phyloP scores from a whole-genome alignment of 176 grass and related monocot genomes.

The Lolium rigidum region DNA sequence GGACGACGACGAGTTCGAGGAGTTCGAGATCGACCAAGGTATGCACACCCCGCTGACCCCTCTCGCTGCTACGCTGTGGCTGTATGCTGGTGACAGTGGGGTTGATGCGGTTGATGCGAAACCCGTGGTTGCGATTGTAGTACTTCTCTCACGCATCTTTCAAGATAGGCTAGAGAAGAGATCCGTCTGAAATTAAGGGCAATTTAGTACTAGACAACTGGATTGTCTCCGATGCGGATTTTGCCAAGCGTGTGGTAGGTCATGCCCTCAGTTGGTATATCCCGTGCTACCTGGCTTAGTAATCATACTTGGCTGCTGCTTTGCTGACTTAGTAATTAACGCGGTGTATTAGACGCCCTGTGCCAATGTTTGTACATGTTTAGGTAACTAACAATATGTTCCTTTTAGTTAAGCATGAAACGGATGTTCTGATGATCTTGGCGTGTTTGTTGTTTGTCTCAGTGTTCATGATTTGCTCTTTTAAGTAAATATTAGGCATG shows the following conservation, averaged over 20 bases:
- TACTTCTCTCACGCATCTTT: too few relatives aligned
- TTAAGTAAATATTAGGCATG: background rate
- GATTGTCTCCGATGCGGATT: conserved; percentile 4
- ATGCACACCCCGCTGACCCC: background rate
- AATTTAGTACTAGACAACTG: background rate
- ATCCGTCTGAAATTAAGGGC: background rate
- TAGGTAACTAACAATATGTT: background rate
- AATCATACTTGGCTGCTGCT: background rate
- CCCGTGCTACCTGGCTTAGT: background rate
- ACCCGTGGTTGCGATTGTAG: background rate
- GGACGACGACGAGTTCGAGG: conserved; percentile 80
- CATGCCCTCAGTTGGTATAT: background rate
- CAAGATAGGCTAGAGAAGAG: too few relatives aligned
- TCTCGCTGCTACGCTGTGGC: background rate
- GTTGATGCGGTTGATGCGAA: background rate
- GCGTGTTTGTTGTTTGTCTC: background rate
- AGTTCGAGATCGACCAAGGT: conserved; percentile 81
- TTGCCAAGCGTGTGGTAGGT: background rate
- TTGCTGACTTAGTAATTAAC: background rate
- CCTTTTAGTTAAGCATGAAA: background rate
- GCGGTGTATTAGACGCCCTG: background rate
- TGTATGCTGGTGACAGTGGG: background rate
- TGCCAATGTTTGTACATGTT: background rate
- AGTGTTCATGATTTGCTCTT: background rate
- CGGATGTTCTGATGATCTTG: background rate